Evolutionary conservation across 139 green algal species (phyloP), one percentile per base, ranked within the genome.

Genomic region (Micromonas pusilla): DNA sequence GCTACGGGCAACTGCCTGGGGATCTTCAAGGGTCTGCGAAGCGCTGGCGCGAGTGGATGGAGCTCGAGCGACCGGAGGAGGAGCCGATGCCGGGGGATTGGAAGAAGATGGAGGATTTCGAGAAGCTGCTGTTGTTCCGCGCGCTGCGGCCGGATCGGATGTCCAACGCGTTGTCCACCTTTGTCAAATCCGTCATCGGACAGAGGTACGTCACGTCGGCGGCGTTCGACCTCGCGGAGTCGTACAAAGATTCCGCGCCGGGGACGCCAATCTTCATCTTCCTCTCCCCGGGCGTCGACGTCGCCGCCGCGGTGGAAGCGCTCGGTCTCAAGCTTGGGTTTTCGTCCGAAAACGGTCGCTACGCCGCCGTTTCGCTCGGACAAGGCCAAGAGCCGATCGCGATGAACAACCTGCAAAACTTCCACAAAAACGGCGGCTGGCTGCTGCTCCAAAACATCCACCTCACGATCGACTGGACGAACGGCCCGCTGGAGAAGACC

Each of bases 401-500:
- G 1, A 90, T 85, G 5, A 88, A 88, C 63, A 81, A 93, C 20
- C 92, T 96, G 37, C 84, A 92, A 72, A 86, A 93, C 34, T 90
- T 84, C 66, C 54, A 90, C 36, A 70, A 78, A 2, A 80, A 89
- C 33, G 92, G 92, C 73, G 81, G 87, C 72, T 96, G 92, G 92
- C 89, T 96, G 33, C 94, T 95, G 86, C 81, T 96, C 30, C 88
- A 89, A 62, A 96, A 96, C 81, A 94, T 89, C 83, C 92, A 96
- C 84, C 83, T 96, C 53, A 94, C 93, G 90, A 94, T 89, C 53
- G 85, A 66, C 52, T 96, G 92, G 92, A 82, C 95, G 77, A 89
- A 89, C n/a, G 87, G 81, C 45, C 45, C 45, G 6, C 87, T 96
- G 57, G 89, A 94, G 76, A 93, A 95, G 83, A 87, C 94, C 32